Conservation (phyloP, 2,329 filamentous ascomycete species). For the Coniochaeta sp. region DNA sequence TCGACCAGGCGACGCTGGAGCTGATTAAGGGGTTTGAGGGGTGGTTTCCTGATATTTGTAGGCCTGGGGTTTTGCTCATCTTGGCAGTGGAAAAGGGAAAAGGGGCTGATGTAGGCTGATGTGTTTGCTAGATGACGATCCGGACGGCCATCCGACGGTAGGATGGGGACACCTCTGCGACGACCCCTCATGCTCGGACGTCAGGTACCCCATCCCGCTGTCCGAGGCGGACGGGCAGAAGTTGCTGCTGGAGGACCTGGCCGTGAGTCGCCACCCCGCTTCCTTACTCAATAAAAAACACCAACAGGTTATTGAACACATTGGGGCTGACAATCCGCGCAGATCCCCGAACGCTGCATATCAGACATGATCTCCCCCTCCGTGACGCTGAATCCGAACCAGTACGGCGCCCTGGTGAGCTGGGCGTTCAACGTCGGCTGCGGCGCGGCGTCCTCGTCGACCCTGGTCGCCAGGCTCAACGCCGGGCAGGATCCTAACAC, state of each 20-base stretch:
- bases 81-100: not conserved
- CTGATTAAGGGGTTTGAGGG: constrained; percentile 1
- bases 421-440: constrained; percentile 45
- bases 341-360: constrained; percentile 28
- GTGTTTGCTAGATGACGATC: constrained; percentile 23
- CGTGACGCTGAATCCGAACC: constrained; percentile 38
- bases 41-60: not conserved
- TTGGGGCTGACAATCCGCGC: not conserved
- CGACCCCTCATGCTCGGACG: constrained; percentile 32
- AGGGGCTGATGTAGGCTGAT: not conserved
- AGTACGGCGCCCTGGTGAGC: constrained; percentile 43
- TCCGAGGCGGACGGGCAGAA: constrained; percentile 29
- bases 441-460: constrained; percentile 29
- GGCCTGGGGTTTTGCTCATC: too few relatives aligned
- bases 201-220: constrained; percentile 37
- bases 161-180: constrained; percentile 43
- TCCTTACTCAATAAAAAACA: not conserved
- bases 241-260: constrained; percentile 32
- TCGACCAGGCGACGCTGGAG: constrained; percentile 1
- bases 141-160: constrained; percentile 38
- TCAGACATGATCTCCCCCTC: constrained; percentile 22
- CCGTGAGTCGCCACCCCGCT: constrained; percentile 3
- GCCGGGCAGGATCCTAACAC: constrained; percentile 30
- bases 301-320: not conserved
- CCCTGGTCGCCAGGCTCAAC: constrained; percentile 35